These are phyloP conservation scores for Penicillium turbatum DNA, from an alignment of 495 filamentous ascomycete species.

Conservation along the genomic window DNA sequence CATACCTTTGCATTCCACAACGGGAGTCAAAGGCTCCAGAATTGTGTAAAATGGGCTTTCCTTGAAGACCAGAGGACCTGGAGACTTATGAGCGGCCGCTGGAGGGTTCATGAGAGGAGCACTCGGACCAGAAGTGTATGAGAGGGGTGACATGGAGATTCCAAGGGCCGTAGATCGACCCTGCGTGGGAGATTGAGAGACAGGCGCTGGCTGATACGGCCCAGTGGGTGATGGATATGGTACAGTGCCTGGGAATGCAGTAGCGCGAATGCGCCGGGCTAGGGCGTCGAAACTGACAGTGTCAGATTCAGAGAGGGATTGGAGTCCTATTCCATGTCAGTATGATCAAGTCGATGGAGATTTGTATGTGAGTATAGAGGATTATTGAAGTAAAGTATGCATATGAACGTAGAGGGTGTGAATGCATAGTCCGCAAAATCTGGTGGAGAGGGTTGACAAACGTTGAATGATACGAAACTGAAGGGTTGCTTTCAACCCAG, in stretches of 20 bases:
- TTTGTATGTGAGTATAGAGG: not conserved
- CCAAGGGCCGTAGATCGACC: slow-evolving; percentile 26
- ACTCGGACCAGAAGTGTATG: slow-evolving; percentile 33
- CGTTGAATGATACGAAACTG: slow-evolving; percentile 71
- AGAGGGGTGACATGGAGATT: slow-evolving; percentile 29
- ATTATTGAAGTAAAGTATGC: not conserved
- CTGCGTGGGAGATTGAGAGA: slow-evolving; percentile 24
- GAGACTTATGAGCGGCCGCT: slow-evolving; percentile 15
- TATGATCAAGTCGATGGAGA: not conserved
- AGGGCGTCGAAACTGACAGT: slow-evolving; percentile 33
- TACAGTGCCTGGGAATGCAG: slow-evolving; percentile 27
- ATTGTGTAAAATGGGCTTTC: slow-evolving; percentile 74
- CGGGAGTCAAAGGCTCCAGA: slow-evolving; percentile 54
- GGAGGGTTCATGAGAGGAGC: not conserved
- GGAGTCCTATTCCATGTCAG: slow-evolving; percentile 32
- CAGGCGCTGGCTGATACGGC: slow-evolving; percentile 25
- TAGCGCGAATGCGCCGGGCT: slow-evolving; percentile 29
- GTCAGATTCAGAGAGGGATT: slow-evolving; percentile 28
- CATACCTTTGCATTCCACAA: slow-evolving; percentile 65
- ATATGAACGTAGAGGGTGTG: slow-evolving; percentile 7
- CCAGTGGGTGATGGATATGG: slow-evolving; percentile 21
- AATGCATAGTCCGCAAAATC: not conserved
- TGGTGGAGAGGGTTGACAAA: slow-evolving; percentile 41
- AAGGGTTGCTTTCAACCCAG: slow-evolving; percentile 75
- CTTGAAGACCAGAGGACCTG: slow-evolving; percentile 56